Evolutionary conservation across 805 yeast species (phyloP), one percentile per base, ranked within the genome.

Genomic region (Sugiyamaella mastotermitis): DNA sequence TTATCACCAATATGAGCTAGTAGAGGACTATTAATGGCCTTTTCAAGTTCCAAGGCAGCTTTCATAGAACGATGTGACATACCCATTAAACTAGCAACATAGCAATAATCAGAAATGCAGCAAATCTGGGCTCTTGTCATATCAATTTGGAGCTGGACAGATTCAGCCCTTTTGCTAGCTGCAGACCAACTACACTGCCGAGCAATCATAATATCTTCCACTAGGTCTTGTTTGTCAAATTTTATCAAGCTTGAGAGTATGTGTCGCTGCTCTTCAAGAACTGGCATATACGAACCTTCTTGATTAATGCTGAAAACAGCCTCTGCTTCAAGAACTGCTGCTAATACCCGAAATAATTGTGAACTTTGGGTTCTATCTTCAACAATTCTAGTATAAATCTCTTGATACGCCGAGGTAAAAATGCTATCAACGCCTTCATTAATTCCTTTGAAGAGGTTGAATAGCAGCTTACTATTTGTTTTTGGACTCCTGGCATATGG

Each of bases 391-490:
- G 5, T 13, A 10, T 27, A 27, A 10, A 27, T 27, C 10, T 27
- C 14, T 13, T 10, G 17, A n/a, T n/a, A n/a, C n/a, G n/a, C n/a
- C n/a, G n/a, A n/a, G n/a, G n/a, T n/a, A 27, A 27, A 27, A 10
- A 23, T 23, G 26, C 26, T 23, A 10, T 23, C 26, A 10, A 23
- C n/a, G n/a, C n/a, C 26, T 10, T 23, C 26, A 23, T n/a, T 23
- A 23, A 23, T 23, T 7, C 18, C 17, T 46, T 74, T 78, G 43
- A 82, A 60, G 1, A 74, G 53, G 3, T 65, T 62, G 52, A 80
- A 85, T 2, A 79, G 57, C 2, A 66, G 60, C 31, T 70, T 71
- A 31, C 73, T 66, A 27, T 66, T 72, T 1, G 64, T 56, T 0
- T 38, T 35, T 0, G 70, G 53, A 0, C 42, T 46, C 2, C 51